Percentiles rank a stretch among this genome's conserved stretches.
phyloP scores from a whole-genome alignment of 331 rosid species.

The Telfairia occidentalis region DNA sequence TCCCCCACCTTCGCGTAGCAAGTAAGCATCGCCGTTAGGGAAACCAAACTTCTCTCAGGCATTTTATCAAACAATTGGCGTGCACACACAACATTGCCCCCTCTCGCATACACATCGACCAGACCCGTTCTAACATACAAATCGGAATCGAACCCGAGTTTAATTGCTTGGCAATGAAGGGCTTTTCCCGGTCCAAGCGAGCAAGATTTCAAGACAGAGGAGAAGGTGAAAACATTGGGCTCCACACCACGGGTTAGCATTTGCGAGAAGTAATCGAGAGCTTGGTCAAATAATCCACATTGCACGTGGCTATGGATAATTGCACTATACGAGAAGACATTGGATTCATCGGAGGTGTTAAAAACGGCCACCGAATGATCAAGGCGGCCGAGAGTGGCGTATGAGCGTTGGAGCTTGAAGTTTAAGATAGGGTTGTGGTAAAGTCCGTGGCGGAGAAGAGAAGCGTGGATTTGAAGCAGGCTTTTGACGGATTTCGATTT shows the following conservation, averaged over 20 bases:
- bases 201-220: constrained; percentile 44
- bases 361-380: constrained; percentile 59
- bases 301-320: constrained; percentile 56
- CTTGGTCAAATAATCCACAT: constrained; percentile 30
- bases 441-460: constrained; percentile 47
- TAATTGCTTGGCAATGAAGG: constrained; percentile 53
- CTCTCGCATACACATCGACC: constrained; percentile 52
- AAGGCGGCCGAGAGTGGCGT: constrained; percentile 55
- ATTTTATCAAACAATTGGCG: constrained; percentile 52
- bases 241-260: constrained; percentile 45
- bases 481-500: constrained; percentile 39
- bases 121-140: constrained; percentile 59
- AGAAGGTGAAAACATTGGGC: constrained; percentile 70
- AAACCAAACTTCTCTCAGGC: constrained; percentile 55
- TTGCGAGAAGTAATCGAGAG: constrained; percentile 39
- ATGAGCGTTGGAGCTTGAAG: constrained; percentile 86
- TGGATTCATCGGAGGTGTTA: constrained; percentile 32
- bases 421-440: constrained; percentile 51
- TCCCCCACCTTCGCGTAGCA: constrained; percentile 50
- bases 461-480: constrained; percentile 60
- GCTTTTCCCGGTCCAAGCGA: constrained; percentile 23
- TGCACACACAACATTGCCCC: constrained; percentile 43
- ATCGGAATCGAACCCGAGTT: constrained; percentile 34
- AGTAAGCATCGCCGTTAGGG: constrained; percentile 56
- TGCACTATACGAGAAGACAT: constrained; percentile 47